phyloP scores from a whole-genome alignment of 306 rosid genomes.

The Boehmeria nivea region DNA sequence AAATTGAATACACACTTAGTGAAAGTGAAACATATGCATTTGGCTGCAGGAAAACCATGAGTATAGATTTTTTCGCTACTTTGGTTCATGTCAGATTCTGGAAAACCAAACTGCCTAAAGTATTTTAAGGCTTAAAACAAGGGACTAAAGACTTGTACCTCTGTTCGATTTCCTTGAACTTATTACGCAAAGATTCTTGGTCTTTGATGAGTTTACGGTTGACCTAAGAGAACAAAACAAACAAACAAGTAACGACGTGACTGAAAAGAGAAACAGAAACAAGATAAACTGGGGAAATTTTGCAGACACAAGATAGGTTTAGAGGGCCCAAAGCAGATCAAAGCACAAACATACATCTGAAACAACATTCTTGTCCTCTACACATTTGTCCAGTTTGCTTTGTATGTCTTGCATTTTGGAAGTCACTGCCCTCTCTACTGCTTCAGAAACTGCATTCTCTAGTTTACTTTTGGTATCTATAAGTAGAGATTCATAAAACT shows the following conservation, averaged over 20 bases:
- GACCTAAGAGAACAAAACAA: constrained; percentile 38
- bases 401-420: constrained; percentile 64
- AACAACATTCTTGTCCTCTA: constrained; percentile 49
- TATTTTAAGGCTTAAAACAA: too few relatives aligned
- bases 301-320: not conserved
- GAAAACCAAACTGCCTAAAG: too few relatives aligned
- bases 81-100: too few relatives aligned
- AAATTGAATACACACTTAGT: too few relatives aligned
- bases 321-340: not conserved
- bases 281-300: not conserved
- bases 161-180: constrained; percentile 65
- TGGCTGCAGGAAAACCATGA: constrained; percentile 7
- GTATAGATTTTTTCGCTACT: constrained; percentile 1
- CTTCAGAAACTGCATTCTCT: constrained; percentile 59
- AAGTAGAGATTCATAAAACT: constrained; percentile 73
- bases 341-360: constrained; percentile 44
- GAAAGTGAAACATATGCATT: too few relatives aligned
- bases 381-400: constrained; percentile 55
- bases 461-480: constrained; percentile 61
- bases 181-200: constrained; percentile 56
- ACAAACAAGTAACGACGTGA: not conserved
- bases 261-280: not conserved
- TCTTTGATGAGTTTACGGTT: constrained; percentile 67
- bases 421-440: constrained; percentile 65
- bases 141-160: constrained; percentile 46